phyloP scores from a whole-genome alignment of 179 eudicot genomes.

The Beta lomatogona region DNA sequence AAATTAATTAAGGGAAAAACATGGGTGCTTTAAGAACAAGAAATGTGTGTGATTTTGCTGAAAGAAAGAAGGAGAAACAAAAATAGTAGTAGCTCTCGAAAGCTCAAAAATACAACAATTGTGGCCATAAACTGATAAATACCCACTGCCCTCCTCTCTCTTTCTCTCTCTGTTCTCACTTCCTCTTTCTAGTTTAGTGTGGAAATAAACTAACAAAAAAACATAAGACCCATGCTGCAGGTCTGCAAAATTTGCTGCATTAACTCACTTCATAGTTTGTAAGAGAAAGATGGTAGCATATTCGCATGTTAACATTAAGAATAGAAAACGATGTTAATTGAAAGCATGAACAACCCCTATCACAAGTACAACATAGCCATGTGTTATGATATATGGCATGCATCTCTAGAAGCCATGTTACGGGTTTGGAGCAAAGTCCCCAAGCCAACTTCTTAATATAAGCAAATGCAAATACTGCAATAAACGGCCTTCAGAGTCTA shows the following conservation, averaged over 20 bases:
- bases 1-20: constrained; percentile 7
- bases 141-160: constrained; percentile 25
- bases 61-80: neutral
- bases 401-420: no score
- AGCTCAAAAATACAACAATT: constrained; percentile 43
- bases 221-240: constrained; percentile 9
- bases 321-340: no score
- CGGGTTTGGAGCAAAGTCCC: no score
- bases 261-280: neutral
- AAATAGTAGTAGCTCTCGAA: constrained; percentile 5
- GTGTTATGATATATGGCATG: no score
- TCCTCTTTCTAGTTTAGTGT: constrained; percentile 1
- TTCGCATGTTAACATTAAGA: no score
- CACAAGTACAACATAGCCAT: no score
- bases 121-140: constrained; percentile 37
- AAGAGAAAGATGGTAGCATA: neutral
- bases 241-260: neutral
- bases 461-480: no score
- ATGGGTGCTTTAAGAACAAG: no score
- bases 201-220: constrained; percentile 13
- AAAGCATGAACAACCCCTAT: no score
- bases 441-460: no score
- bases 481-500: no score
- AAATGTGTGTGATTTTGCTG: constrained; percentile 2
- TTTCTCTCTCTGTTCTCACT: neutral